Evolutionary conservation across 306 rosid species (phyloP), one percentile per base, ranked within the genome.

Genomic region (Benincasa hispida): DNA sequence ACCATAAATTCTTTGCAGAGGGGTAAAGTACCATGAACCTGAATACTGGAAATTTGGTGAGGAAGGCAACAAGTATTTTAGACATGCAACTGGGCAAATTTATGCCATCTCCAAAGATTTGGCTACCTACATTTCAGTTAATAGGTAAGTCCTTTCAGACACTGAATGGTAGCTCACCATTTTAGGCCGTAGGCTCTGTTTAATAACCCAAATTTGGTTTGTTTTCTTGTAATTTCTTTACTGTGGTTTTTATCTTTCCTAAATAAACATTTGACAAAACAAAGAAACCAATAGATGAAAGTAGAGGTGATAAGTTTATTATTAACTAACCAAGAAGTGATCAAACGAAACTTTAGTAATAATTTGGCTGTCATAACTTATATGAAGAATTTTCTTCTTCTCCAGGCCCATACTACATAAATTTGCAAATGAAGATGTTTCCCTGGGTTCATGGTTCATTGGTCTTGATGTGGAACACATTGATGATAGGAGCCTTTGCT

Each of bases 11-110:
- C 19, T 56, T 57, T 66, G 74, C 81, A 87, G 91, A 72, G 87
- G 83, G 51, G 85, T 75, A 73, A 83, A 76, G 84, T 87, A 87
- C 74, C 91, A 83, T 18, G 91, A 87, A 66, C 91, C 91, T 15
- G 91, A 87, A 77, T 87, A 85, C 75, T 87, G 91, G 91, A 87
- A 87, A 76, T 87, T 87, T 37, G 89, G 91, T 34, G 91, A 87
- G 79, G 87, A 85, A 53, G 91, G 91, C 82, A 87, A 85, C 55
- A 87, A 85, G 81, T 87, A 87, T 61, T 87, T 87, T 74, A 77
- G 91, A 69, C 89, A 85, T 79, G 91, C 91, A 51, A 85, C 91
- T 15, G 91, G 91, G 30, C 91, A 87, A 76, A 85, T 87, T 21
- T 87, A 87, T 59, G 88, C 78, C 8, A 56, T 87, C 72, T 83